Base-by-base conservation (phyloP, 257 asterid genomes). In the Nicotiana otophora region DNA sequence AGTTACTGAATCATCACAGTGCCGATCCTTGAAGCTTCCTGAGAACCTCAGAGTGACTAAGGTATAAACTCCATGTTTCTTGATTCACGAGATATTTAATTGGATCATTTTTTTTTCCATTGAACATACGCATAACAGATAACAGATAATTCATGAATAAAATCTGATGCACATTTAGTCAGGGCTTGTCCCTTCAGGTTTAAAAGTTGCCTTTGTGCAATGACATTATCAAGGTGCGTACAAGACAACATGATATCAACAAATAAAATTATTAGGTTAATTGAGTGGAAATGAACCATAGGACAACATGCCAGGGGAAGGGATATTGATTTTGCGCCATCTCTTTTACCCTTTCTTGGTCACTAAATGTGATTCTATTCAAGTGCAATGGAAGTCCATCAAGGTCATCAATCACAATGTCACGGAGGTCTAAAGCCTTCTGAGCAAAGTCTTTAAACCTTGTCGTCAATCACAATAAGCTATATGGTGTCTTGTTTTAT, bases 11-110 rank as follows among this genome's bases (percentile, higher is more conserved):
- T 91, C 92, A 55, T 90, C 97, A 72, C 96, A 91, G 78, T 94
- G 98, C 83, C 93, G 95, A 77, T 75, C 96, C 11, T 78, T 89
- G 94, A 94, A 90, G 89, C 97, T 92, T 83, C 96, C 95, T 4
- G 94, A 94, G 87, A 90, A 91, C 85, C 70, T 87, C 83, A 86
- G 96, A 89, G 93, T 89, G 46, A 87, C 92, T 2, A 92, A 94
- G 98, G 97, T 90, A 87, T 58, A 57, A 81, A 76, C 10, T 57
- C 70, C 28, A 72, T 62, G 42, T 53, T 51, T 28, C 14, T 28
- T 20, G 30, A 53, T 83, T 48, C 70, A 36, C 12, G 78, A 20
- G 46, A 70, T 42, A 2, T 70, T 20, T 42, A 26, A 11, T 42
- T 46, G 16, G 70, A 36, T 51, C 42, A 48, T 26, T 23, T 48